Evolutionary conservation across 139 green algal genomes (phyloP), one percentile per base, ranked within the genome.

Genomic region (Pedinophyceae sp.): DNA sequence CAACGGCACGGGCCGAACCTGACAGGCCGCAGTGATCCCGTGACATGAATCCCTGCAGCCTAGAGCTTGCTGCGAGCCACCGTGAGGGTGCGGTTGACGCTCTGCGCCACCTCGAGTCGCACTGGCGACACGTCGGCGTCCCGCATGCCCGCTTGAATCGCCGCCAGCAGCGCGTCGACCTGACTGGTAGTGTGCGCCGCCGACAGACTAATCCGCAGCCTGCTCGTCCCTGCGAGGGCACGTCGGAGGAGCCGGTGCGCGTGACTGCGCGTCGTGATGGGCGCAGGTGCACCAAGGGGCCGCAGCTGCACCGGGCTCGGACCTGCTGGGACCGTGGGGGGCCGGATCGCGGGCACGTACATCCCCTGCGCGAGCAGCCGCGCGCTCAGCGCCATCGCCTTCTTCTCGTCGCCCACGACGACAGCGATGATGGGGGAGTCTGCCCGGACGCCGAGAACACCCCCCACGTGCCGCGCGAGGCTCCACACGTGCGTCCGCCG

Each of bases 301-400:
- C 7, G 3, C 20, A 18, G 15, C 3, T 3, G 18, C 2, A 30
- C 19, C 3, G 3, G 51, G 17, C 30, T 2, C 10, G 30, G 18
- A 28, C 84, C 82, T 4, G 52, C 2, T 0, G 88, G 73, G 10
- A 96, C 88, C 0, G 88, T 96, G 23, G 88, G 88, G 16, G 88
- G 88, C 3, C 88, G 64, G 40, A 96, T 96, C 27, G 83, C 88
- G 0, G 85, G 80, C 47, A 94, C 84, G 55, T 96, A 75, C 45
- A 93, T 80, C 30, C 85, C 82, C 3, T 4, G 23, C 16, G 28
- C 25, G 23, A 92, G 71, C 30, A 94, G 72, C 18, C 27, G 19
- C 18, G 30, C 51, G 56, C 54, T 70, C 3, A 76, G 59, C 0
- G 54, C 34, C 61, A 95, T 43, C 5, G 87, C 69, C 2, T 59